Base-by-base conservation (phyloP, 2,329 filamentous ascomycete species). In the Bipolaris oryzae region DNA sequence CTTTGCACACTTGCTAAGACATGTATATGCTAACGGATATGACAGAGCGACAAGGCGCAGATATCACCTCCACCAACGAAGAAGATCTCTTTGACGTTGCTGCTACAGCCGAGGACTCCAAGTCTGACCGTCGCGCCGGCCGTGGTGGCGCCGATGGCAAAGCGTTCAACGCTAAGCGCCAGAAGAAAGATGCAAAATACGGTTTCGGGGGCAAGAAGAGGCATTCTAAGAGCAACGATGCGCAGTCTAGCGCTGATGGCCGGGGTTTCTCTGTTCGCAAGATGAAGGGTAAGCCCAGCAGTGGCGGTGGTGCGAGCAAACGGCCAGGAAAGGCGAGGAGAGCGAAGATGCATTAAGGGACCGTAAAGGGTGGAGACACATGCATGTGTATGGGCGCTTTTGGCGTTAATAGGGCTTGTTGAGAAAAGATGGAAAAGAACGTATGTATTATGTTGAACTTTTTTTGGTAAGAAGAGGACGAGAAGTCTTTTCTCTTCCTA, bases 121-220 rank as follows among this genome's bases (percentile, higher is more conserved):
- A 80, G 60, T 74, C 77, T 73, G 70, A 64, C 3, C 71, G 79
- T 66, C 72, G 67, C 77, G 78, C 67, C 46, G 77, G 63, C 35
- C 68, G 67, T 20, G 56, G 47, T 37, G 62, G 60, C 15, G 35
- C 43, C 21, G 53, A 53, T 37, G 61, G 60, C 21, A 74, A 71
- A 21, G 77, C 80, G 23, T 61, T 61, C 39, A 89, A 88, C 73
- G 70, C 75, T 62, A 98, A 98, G 82, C 89, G 95, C 58, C 86
- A 90, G 75, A 96, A 96, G 87, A 96, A 96, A 82, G 89, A 99
- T 74, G 85, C 90, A 64, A 97, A 96, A 81, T 98, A 89, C 76
- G 95, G 95, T 21, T 96, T 94, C 72, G 95, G 95, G 58, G 95
- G 95, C 68, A 97, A 96, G 87, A 99, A 99, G 84, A 84, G 89